Base-by-base conservation (phyloP, 2,329 filamentous ascomycete genomes). In the Cytospora schulzeri region DNA sequence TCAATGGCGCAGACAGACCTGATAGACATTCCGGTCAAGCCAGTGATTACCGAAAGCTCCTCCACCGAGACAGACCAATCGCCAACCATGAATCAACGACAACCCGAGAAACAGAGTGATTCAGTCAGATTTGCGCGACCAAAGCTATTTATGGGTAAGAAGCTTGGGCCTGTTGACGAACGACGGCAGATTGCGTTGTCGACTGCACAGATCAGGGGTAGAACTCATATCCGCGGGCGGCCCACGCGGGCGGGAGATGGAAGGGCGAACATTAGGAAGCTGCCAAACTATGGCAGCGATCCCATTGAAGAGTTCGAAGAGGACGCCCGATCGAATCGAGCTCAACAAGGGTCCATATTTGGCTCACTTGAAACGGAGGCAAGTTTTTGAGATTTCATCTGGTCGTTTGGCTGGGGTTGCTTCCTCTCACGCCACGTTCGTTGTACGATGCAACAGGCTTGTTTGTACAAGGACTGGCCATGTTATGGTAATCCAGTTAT, bases 291-390 rank as follows among this genome's bases (percentile, higher is more conserved):
- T 61, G 68, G 62, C 33, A 69, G 68, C 26, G 73, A 75, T 63
- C 73, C 73, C 0, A 75, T 75, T 45, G 73, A 75, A 61, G 73
- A 75, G 9, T 69, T 73, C 54, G 70, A 72, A 35, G 69, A 71
- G 4, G 58, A 68, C 5, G 33, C 15, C 9, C 52, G 24, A n/a
- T 60, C 50, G 19, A 51, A 57, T 52, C 41, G 29, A 58, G 54
- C 41, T 12, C 59, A 60, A 4, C 56, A 63, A n/a, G 62, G 65
- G 11, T 70, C 72, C 1, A 51, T 72, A 1, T 74, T 75, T 61
- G 68, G 68, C 15, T 28, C 68, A 22, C 68, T 74, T 8, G 72
- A 74, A 45, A 68, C 69, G 35, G 65, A 67, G 31, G 52, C 45
- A 29, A 31, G 45, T 7, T 33, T 57, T 9, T 64, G 62, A 62